These are phyloP conservation scores for Purshia tridentata DNA, from an alignment of 306 rosid genomes.

Conservation along the genomic window DNA sequence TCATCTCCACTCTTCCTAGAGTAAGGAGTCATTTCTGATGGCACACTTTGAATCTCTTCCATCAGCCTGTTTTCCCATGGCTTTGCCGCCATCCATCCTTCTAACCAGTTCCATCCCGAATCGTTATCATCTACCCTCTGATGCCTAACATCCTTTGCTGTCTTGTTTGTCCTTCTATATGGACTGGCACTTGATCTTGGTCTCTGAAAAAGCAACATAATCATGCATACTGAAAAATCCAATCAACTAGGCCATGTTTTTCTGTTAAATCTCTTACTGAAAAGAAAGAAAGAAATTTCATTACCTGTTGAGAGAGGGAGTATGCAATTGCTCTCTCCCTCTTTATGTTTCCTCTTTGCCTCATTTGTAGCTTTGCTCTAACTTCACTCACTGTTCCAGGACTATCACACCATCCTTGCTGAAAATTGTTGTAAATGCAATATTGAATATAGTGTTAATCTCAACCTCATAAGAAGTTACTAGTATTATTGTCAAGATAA, in stretches of 20 bases:
- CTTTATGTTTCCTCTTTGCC: constrained; percentile 65
- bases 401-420: constrained; percentile 82
- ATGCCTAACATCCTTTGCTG: constrained; percentile 39
- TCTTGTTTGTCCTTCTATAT: constrained; percentile 39
- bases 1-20: constrained; percentile 44
- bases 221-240: neutral
- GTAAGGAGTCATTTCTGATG: constrained; percentile 41
- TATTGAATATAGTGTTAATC: neutral
- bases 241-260: neutral
- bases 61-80: constrained; percentile 68
- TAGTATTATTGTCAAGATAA: neutral
- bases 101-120: constrained; percentile 57
- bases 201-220: constrained; percentile 44
- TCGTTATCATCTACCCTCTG: constrained; percentile 37
- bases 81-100: constrained; percentile 70
- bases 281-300: neutral
- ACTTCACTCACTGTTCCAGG: constrained; percentile 67
- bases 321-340: constrained; percentile 75
- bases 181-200: constrained; percentile 57
- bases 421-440: constrained; percentile 24
- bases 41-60: constrained; percentile 41
- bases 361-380: constrained; percentile 61
- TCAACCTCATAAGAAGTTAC: neutral
- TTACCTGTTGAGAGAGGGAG: constrained; percentile 63
- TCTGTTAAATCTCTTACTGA: neutral